A percentile compares a stretch with the other conserved stretches of the same genome.
Evolutionary conservation across 2,329 filamentous ascomycete genomes (phyloP).

Genomic region (Arthrinium phaeospermum): DNA sequence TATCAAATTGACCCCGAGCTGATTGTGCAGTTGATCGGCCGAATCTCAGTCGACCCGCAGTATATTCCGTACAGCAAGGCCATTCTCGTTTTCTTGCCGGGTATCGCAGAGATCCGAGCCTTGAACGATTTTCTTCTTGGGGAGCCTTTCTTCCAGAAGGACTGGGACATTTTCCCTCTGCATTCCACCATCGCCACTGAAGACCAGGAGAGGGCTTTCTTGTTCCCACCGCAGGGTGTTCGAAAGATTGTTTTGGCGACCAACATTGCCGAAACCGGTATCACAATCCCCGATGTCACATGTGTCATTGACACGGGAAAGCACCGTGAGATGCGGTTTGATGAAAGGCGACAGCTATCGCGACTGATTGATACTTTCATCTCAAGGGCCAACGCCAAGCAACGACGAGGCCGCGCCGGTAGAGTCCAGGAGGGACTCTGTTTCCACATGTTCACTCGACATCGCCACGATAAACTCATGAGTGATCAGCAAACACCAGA

Average conservation of each 20-base stretch:
- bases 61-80: conserved; percentile 82
- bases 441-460: conserved; percentile 93
- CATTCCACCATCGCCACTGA: conserved; percentile 96
- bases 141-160: conserved; percentile 73
- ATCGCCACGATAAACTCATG: conserved; percentile 84
- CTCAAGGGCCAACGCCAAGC: conserved; percentile 92
- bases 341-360: conserved; percentile 90
- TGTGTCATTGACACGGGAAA: conserved; percentile 97
- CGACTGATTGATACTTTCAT: conserved; percentile 94
- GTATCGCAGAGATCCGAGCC: conserved; percentile 89
- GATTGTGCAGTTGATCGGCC: conserved; percentile 77
- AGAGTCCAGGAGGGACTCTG: conserved; percentile 95
- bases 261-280: conserved; percentile 98
- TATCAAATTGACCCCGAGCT: conserved; percentile 91
- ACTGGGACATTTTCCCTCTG: conserved; percentile 87
- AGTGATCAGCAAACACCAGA: conserved; percentile 94
- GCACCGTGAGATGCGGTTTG: conserved; percentile 96
- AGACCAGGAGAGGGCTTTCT: conserved; percentile 92
- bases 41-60: conserved; percentile 72
- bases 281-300: conserved; percentile 97
- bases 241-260: conserved; percentile 96
- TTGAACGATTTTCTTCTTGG: conserved; percentile 85
- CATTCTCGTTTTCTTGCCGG: conserved; percentile 92
- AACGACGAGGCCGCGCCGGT: conserved; percentile 89
- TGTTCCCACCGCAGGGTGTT: conserved; percentile 78